These are phyloP conservation scores for Helichrysum umbraculigerum DNA, from an alignment of 129 eudicot species.

Conservation along the genomic window DNA sequence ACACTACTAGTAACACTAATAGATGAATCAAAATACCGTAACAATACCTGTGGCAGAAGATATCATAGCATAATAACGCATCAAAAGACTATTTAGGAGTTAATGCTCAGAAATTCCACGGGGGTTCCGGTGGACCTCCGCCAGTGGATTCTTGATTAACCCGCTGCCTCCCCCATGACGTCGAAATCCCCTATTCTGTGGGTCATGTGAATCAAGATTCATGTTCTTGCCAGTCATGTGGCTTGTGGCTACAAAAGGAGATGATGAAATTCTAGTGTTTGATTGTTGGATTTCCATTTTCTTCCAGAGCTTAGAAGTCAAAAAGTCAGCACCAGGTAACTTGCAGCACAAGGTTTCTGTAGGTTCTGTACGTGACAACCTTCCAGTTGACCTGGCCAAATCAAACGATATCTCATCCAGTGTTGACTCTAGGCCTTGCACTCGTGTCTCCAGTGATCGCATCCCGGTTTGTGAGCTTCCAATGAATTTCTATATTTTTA, in stretches of 20 bases:
- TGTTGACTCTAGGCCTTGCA: constrained; percentile 79
- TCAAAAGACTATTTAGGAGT: constrained; percentile 28
- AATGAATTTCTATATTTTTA: constrained; percentile 55
- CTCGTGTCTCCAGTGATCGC: constrained; percentile 76
- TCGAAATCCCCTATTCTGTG: constrained; percentile 41
- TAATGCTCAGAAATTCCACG: constrained; percentile 43
- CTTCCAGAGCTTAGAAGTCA: constrained; percentile 71
- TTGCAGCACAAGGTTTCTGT: constrained; percentile 61
- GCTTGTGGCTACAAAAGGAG: constrained; percentile 30
- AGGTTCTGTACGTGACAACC: constrained; percentile 51
- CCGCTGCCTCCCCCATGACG: constrained; percentile 50
- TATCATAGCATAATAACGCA: constrained; percentile 5
- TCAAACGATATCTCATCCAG: constrained; percentile 86
- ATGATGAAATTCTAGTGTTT: constrained; percentile 33
- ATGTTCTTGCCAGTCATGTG: constrained; percentile 32
- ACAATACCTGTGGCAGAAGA: neutral
- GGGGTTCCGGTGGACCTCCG: constrained; percentile 46
- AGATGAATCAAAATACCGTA: neutral
- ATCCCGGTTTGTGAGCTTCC: constrained; percentile 85
- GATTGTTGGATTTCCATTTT: constrained; percentile 47
- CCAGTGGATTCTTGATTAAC: constrained; percentile 78
- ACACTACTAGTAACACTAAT: constrained; percentile 7
- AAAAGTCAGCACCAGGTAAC: constrained; percentile 76
- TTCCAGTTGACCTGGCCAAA: constrained; percentile 73
- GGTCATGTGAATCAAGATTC: constrained; percentile 27